Evolutionary conservation across 805 yeast genomes (phyloP), one percentile per base, ranked within the genome.

Genomic region (Saturnispora hagleri): DNA sequence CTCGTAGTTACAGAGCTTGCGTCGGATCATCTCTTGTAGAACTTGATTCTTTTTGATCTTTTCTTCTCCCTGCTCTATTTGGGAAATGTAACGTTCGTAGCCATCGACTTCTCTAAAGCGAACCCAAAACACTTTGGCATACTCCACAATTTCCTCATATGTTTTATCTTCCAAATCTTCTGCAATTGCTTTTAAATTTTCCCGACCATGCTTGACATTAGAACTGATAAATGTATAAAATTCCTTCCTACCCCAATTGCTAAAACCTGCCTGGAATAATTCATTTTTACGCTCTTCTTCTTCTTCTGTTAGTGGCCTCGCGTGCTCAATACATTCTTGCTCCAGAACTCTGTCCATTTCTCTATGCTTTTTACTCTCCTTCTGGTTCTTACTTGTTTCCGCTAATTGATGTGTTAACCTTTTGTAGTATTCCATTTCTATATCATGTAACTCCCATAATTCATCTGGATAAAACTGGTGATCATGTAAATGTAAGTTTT

Each of bases 401-500:
- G 81, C 86, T 58, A 74, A 72, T 69, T 78, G 84, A 13, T 79
- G 79, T 24, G 79, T 76, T 58, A 76, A 81, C 61, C 88, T 84
- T 51, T 86, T 82, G 65, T 76, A 85, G 67, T 81, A 84, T 52
- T 84, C 81, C 59, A 83, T 82, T 63, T 93, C 98, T 66, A 83
- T 76, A 53, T 89, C 96, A 62, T 86, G 81, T 41, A 93, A 65
- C 51, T 85, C 89, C 57, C 78, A 73, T 45, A 93, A 70, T 62
- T 86, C 77, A n/a, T 82, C 75, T 1, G 96, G 89, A 65, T 77
- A 87, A 60, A 93, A 88, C 67, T 93, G 99, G 68, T 90, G 97
- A 62, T 93, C 96, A 63, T 85, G 87, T 40, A 88, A 73, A 53
- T 81, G 82, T 54, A 86, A 71, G 60, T 88, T 93, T 62, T 84